A percentile compares a stretch with the other conserved stretches of the same genome.
These are phyloP conservation scores for Ophiocordyceps australis DNA, from an alignment of 2,329 filamentous ascomycete species.

Conservation along the genomic window DNA sequence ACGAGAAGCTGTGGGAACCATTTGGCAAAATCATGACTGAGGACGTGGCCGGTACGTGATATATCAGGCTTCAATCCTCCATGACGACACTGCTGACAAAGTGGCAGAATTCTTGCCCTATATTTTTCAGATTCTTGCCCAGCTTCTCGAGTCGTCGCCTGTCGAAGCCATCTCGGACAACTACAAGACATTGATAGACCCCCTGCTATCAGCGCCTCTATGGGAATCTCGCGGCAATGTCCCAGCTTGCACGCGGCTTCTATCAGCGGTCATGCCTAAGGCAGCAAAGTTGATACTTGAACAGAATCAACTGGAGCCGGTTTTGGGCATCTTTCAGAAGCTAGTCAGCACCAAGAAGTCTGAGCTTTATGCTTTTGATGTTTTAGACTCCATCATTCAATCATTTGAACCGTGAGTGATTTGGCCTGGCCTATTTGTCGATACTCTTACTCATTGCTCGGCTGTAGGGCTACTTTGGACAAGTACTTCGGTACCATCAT, in stretches of 20 bases:
- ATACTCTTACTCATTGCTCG: not conserved
- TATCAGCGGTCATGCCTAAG: slow-evolving; percentile 69
- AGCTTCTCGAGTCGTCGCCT: slow-evolving; percentile 74
- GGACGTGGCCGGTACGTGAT: slow-evolving; percentile 57
- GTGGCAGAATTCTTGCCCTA: slow-evolving; percentile 77
- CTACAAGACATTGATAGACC: slow-evolving; percentile 62
- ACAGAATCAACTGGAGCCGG: slow-evolving; percentile 67
- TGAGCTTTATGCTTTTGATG: slow-evolving; percentile 74
- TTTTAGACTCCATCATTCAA: slow-evolving; percentile 64
- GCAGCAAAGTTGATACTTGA: slow-evolving; percentile 54
- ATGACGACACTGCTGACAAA: slow-evolving; percentile 4
- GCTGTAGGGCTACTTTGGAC: slow-evolving; percentile 41
- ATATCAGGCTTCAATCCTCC: not conserved
- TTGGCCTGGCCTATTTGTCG: not conserved
- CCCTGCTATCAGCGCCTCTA: slow-evolving; percentile 61
- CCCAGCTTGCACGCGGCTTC: slow-evolving; percentile 70
- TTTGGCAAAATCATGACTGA: slow-evolving; percentile 66
- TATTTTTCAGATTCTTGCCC: slow-evolving; percentile 86
- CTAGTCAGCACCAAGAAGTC: slow-evolving; percentile 67
- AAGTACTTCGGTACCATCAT: slow-evolving; percentile 67
- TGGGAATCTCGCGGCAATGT: slow-evolving; percentile 93
- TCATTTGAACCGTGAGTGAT: slow-evolving; percentile 50
- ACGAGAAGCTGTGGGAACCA: slow-evolving; percentile 64
- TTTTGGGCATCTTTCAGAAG: slow-evolving; percentile 93
- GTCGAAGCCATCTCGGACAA: slow-evolving; percentile 60